Percentiles rank a stretch among this genome's conserved stretches.
Evolutionary conservation across 352 stramenopile genomes (phyloP).

Genomic region (Lagenidium giganteum): DNA sequence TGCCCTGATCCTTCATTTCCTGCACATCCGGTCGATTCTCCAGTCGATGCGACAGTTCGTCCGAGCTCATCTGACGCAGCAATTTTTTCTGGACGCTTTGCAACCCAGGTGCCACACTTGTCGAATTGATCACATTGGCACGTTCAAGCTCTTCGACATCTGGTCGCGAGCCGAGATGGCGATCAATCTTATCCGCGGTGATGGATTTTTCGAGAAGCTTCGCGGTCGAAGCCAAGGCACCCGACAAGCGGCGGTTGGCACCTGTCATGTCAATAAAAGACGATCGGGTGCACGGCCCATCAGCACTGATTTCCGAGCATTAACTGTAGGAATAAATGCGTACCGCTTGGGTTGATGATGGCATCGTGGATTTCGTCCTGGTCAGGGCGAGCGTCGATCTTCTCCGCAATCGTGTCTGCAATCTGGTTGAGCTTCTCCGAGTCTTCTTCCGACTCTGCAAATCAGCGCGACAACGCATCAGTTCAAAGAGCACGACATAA

Average conservation of each 20-base stretch:
- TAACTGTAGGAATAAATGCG: background rate
- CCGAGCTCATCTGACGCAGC: slow-evolving; percentile 65
- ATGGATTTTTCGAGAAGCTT: slow-evolving; percentile 48
- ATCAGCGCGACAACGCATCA: background rate
- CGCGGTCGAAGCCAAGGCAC: slow-evolving; percentile 31
- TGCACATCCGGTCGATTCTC: slow-evolving; percentile 68
- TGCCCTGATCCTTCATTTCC: slow-evolving; percentile 65
- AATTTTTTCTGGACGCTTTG: slow-evolving; percentile 75
- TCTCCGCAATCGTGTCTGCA: slow-evolving; percentile 32
- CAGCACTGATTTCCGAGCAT: too few relatives aligned
- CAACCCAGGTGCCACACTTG: slow-evolving; percentile 44
- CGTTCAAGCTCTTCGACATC: slow-evolving; percentile 53
- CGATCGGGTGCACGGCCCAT: background rate
- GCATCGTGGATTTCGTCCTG: slow-evolving; percentile 42
- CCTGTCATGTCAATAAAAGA: slow-evolving; percentile 6
- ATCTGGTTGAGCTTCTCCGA: slow-evolving; percentile 31
- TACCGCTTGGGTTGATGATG: slow-evolving; percentile 40
- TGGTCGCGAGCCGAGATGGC: slow-evolving; percentile 46
- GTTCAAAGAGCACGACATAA: too few relatives aligned
- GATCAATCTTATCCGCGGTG: slow-evolving; percentile 66
- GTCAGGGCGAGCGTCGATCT: slow-evolving; percentile 36
- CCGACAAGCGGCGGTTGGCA: slow-evolving; percentile 28
- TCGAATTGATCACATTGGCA: slow-evolving; percentile 48
- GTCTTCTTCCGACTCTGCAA: slow-evolving; percentile 29
- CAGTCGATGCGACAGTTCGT: slow-evolving; percentile 63